Evolutionary conservation across 2,329 filamentous ascomycete species (phyloP), one percentile per base, ranked within the genome.

Genomic region (Aspergillus ruber): DNA sequence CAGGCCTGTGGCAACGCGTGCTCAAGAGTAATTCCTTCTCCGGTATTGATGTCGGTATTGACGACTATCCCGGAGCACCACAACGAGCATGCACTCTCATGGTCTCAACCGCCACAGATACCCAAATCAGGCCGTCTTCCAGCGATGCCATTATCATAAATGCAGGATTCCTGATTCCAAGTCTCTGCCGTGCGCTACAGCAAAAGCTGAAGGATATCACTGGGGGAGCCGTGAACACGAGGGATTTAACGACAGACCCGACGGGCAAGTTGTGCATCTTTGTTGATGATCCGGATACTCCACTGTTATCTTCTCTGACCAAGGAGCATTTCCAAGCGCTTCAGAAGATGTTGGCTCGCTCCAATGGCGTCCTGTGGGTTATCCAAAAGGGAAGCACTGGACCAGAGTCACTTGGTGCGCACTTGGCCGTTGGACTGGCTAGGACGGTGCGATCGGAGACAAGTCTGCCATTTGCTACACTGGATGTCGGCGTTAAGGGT

Each of bases 341-440:
- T 18, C 52, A 59, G 36, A 49, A 41, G 13, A 47, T 53, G 3
- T 40, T 62, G 3, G 48, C 62, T 1, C 52, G 44, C 17, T 54
- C 58, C 15, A 46, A 43, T 6, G 45, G 51, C 18, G 42, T 59
- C 3, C 51, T 62, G 10, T 62, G 60, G 60, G 58, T 62, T 8
- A 59, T 60, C 32, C 49, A 48, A 5, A 44, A 48, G 12, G 36
- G 36, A 17, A 20, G 21, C 18, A 20, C 17, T 18, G 36, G 36
- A 2, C 36, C 36, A 12, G 50, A 55, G 15, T 51, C 33, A 18
- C 58, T 58, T 7, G 60, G 62, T 45, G 48, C 56, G 12, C 56
- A 60, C 27, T 62, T 62, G 60, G 55, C 50, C n/a, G 52, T 62
- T n/a, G 60, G 60, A 7, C 39, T 62, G 7, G 51, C 56, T 9